Conservation (phyloP, 352 stramenopile species). For the Phytophthora melonis region DNA sequence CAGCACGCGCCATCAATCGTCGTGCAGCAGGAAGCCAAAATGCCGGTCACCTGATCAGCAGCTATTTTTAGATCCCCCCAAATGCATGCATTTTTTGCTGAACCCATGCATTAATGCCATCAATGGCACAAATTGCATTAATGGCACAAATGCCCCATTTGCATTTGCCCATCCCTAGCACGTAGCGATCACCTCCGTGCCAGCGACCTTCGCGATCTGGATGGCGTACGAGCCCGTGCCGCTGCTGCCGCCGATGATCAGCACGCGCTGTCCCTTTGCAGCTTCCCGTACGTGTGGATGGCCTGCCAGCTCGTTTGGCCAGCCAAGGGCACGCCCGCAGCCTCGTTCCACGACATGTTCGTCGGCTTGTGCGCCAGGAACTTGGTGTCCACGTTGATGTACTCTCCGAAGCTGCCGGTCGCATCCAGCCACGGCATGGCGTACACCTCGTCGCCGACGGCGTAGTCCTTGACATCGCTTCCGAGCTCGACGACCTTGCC, state of each 20-base stretch:
- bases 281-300: conserved; percentile 35
- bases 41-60: too few species aligned
- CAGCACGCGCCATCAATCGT: too few species aligned
- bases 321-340: conserved; percentile 41
- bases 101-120: too few species aligned
- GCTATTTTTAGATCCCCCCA: too few species aligned
- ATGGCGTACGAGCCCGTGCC: conserved; percentile 63
- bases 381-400: conserved; percentile 36
- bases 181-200: conserved; percentile 40
- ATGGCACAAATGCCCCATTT: too few species aligned
- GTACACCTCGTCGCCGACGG: conserved; percentile 44
- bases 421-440: conserved; percentile 24
- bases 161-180: too few species aligned
- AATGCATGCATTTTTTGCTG: too few species aligned
- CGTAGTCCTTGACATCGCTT: conserved; percentile 34
- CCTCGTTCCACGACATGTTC: conserved; percentile 48
- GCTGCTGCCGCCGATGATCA: conserved; percentile 63
- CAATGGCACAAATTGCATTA: too few species aligned
- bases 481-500: conserved; percentile 45
- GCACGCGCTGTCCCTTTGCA: conserved; percentile 43
- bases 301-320: conserved; percentile 16
- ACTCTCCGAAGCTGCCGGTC: conserved; percentile 46
- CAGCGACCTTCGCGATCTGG: conserved; percentile 64
- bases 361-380: conserved; percentile 49
- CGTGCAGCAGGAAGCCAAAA: too few species aligned